A percentile compares a stretch with the other conserved stretches of the same genome.
Conservation (phyloP, 148 eudicot species). For the Arbutus unedo region DNA sequence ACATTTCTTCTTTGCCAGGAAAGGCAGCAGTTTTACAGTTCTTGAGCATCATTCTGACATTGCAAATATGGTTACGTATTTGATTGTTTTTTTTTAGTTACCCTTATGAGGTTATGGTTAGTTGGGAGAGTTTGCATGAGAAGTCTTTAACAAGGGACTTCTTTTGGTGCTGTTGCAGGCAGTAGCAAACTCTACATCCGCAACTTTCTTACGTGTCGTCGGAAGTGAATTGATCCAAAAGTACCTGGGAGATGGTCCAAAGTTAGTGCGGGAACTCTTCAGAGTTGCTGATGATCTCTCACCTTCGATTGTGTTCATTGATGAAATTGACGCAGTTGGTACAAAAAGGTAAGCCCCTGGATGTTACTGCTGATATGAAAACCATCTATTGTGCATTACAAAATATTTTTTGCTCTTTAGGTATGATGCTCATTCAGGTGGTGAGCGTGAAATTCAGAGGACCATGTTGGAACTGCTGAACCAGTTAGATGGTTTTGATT, state of each 20-base stretch:
- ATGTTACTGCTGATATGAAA: not conserved
- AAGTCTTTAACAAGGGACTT: not conserved
- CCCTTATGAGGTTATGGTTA: not conserved
- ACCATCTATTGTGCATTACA: not conserved
- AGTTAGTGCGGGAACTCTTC: slow-evolving; percentile 89
- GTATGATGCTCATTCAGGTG: slow-evolving; percentile 99
- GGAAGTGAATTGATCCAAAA: slow-evolving; percentile 97
- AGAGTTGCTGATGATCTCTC: slow-evolving; percentile 99
- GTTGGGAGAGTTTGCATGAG: not conserved
- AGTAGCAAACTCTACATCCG: slow-evolving; percentile 96
- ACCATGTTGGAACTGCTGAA: slow-evolving; percentile 95
- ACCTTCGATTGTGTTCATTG: slow-evolving; percentile 94
- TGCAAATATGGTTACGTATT: not conserved
- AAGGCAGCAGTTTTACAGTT: not conserved
- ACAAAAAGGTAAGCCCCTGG: slow-evolving; percentile 68
- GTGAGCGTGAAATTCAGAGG: slow-evolving; percentile 99
- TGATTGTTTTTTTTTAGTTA: not conserved
- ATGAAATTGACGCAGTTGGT: slow-evolving; percentile 96
- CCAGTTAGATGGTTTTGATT: slow-evolving; percentile 95
- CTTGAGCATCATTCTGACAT: not conserved
- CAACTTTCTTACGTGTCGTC: slow-evolving; percentile 93
- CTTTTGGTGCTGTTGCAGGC: slow-evolving; percentile 48
- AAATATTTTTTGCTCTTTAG: slow-evolving; percentile 30
- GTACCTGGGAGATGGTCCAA: slow-evolving; percentile 96
- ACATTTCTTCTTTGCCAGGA: no score